Percentiles rank a stretch among this genome's conserved stretches.
phyloP scores from a whole-genome alignment of 306 rosid species.

The Sicyos baderoa region DNA sequence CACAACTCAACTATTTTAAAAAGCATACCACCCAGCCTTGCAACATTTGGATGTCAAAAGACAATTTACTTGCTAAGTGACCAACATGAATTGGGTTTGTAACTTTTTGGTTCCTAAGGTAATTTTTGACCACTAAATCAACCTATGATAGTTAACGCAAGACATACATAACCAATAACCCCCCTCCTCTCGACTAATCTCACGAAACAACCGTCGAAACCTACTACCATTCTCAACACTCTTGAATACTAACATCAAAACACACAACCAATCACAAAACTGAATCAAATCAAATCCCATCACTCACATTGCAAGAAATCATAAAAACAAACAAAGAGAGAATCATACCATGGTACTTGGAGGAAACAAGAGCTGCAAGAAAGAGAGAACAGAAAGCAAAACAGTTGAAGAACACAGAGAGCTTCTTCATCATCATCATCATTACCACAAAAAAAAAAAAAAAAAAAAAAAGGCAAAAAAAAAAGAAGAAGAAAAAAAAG shows the following conservation, averaged over 20 bases:
- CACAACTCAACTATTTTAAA: too few species aligned
- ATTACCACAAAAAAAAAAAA: slow-evolving; percentile 7
- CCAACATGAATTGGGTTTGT: too few species aligned
- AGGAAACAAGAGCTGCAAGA: slow-evolving; percentile 49
- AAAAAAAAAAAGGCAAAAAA: not conserved
- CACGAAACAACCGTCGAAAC: not conserved
- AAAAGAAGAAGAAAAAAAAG: not conserved
- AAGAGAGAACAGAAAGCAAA: slow-evolving; percentile 31
- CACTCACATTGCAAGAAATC: not conserved
- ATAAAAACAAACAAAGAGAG: not conserved
- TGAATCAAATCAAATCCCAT: not conserved
- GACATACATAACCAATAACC: too few species aligned
- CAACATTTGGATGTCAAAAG: too few species aligned
- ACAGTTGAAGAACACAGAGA: slow-evolving; percentile 24
- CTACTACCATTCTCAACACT: not conserved
- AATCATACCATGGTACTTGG: slow-evolving; percentile 59
- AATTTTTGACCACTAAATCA: too few species aligned
- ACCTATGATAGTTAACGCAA: too few species aligned
- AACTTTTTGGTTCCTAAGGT: too few species aligned
- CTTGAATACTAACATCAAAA: not conserved
- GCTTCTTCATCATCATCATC: slow-evolving; percentile 37
- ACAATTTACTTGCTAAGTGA: too few species aligned
- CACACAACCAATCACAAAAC: not conserved
- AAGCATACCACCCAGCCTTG: too few species aligned
- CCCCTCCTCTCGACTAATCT: not conserved